Base-by-base conservation (phyloP, 2,329 filamentous ascomycete species). In the Microascus cirrosus region DNA sequence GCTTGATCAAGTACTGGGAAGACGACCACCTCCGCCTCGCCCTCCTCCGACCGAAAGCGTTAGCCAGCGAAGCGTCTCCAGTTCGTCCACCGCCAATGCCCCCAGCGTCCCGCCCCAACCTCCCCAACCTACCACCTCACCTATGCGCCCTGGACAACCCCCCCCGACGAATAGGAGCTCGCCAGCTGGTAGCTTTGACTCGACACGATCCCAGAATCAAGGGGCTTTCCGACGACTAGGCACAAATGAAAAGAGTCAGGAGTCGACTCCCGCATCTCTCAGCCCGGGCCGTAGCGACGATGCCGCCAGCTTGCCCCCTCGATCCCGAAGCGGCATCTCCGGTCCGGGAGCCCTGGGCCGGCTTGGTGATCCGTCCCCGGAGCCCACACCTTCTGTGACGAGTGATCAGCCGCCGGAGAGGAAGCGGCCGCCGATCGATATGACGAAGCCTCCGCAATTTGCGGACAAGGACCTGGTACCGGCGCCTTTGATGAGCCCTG, bases 1-100 rank as follows among this genome's bases (percentile, higher is more conserved):
- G 72, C 76, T 87, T 60, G 89, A 93, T 56, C 80, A 86, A 64
- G 81, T 97, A 53, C 75, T 87, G 36, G 88, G 76, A 54, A 74
- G 74, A 63, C 70, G 72, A 50, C 69, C 71, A 12, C 71, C 68
- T 8, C 65, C 66, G 55, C 61, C 62, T 34, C 66, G 62, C 36
- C 63, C 65, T 28, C 58, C 64, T 39, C 62, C 65, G 25, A 59
- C 22, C 39, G 55, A 57, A 5, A 36, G 18, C 35, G 13, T 50
- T 22, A 24, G 28, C 22, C 55, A 57, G 25, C 55, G 55, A 25
- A 57, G 25, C 39, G 45, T 39, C 15, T 57, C 55, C 8, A 20
- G 28, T 11, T n/a, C 32, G 10, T 45, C 54, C 20, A 12, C 35
- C n/a, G 12, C 36, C 54, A 48, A 28, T 24, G 60, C 48, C 3